Evolutionary conservation across 768 basidiomycete genomes (phyloP).

Genomic region (Boletus reticulatus): DNA sequence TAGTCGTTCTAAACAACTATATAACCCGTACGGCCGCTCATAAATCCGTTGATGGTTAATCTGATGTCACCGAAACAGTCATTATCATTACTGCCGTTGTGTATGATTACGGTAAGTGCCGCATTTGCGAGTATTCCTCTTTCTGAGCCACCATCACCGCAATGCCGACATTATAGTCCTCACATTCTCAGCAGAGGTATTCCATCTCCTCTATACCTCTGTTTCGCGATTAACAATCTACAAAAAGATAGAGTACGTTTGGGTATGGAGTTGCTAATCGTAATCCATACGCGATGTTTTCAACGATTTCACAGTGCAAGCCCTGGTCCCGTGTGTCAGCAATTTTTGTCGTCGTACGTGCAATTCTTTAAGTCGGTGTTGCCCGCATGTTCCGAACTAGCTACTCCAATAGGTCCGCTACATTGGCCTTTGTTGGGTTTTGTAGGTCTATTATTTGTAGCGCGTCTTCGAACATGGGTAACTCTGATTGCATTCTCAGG

Average conservation of each 20-base stretch:
- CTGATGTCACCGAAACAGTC: too few relatives aligned
- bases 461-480: neutral
- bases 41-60: too few relatives aligned
- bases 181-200: neutral
- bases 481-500: neutral
- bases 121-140: too few relatives aligned
- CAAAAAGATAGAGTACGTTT: neutral
- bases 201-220: neutral
- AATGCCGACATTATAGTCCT: neutral
- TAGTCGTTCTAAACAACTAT: neutral
- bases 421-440: neutral
- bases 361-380: neutral
- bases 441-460: neutral
- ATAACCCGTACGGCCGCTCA: too few relatives aligned
- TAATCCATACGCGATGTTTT: neutral
- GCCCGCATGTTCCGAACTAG: neutral
- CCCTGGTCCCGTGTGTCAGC: neutral
- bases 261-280: neutral
- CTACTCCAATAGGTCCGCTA: neutral
- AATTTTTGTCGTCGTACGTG: neutral
- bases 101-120: neutral
- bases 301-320: neutral
- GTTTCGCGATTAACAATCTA: neutral
- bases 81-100: neutral
- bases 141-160: neutral